A percentile compares a stretch with the other conserved stretches of the same genome.
Conservation (phyloP, 495 filamentous ascomycete genomes). For the Neurospora tetrasperma region DNA sequence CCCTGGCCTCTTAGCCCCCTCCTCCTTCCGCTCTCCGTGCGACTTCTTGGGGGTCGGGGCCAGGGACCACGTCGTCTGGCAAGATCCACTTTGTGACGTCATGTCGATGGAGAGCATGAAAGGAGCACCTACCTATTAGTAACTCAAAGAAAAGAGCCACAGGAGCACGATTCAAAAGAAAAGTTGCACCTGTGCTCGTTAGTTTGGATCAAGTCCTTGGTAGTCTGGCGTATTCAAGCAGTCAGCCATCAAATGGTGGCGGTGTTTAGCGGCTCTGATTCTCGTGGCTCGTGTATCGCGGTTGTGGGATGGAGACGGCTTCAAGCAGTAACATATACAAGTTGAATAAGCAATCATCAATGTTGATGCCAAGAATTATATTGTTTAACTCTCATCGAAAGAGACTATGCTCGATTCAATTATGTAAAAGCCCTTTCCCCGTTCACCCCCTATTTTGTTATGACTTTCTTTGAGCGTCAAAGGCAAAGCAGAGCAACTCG, state of each 20-base stretch:
- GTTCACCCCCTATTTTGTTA: background rate
- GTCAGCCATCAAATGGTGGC: background rate
- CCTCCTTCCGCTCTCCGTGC: background rate
- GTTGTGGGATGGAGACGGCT: background rate
- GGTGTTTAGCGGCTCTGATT: background rate
- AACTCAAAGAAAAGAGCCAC: background rate
- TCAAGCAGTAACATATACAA: background rate
- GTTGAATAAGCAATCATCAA: background rate
- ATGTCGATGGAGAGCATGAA: background rate
- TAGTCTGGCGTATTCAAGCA: background rate
- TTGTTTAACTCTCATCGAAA: background rate
- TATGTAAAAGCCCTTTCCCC: background rate
- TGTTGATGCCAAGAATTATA: background rate
- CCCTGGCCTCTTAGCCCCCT: background rate
- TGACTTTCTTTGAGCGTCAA: background rate
- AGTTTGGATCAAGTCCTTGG: background rate
- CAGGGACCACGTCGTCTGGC: background rate
- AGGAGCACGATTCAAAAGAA: background rate
- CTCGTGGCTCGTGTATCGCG: background rate
- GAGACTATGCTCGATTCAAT: background rate
- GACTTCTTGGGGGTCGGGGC: background rate
- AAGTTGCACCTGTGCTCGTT: background rate
- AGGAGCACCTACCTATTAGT: background rate
- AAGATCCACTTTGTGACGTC: background rate
- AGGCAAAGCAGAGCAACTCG: background rate